phyloP scores from a whole-genome alignment of 495 filamentous ascomycete genomes.

The Trichoderma gamsii region DNA sequence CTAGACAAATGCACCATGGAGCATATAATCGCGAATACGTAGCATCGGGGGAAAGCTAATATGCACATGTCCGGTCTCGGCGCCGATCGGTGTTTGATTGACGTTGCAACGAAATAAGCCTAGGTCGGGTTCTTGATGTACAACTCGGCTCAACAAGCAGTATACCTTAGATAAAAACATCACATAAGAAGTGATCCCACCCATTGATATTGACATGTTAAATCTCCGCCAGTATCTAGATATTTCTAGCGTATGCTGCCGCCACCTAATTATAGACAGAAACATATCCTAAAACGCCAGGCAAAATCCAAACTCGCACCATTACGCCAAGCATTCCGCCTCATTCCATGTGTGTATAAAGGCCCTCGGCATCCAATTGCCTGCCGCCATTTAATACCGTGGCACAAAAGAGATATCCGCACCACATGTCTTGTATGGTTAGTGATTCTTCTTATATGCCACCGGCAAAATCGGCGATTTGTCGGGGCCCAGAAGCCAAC shows the following conservation, averaged over 20 bases:
- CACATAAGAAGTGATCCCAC: too few species aligned
- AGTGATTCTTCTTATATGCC: neutral
- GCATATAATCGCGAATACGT: too few species aligned
- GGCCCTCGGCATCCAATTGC: neutral
- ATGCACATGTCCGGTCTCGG: too few species aligned
- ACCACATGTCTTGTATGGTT: neutral
- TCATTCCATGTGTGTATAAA: neutral
- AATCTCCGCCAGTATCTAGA: neutral
- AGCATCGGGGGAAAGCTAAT: too few species aligned
- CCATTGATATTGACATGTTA: too few species aligned
- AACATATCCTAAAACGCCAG: neutral
- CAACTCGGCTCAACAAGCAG: too few species aligned
- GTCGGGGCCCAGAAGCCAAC: neutral
- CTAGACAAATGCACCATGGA: too few species aligned
- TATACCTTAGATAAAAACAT: too few species aligned
- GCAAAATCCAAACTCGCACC: conserved; percentile 1
- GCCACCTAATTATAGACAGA: neutral
- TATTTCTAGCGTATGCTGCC: neutral
- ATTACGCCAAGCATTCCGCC: neutral
- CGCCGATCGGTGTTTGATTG: too few species aligned
- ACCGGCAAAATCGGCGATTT: neutral
- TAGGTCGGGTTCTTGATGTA: too few species aligned
- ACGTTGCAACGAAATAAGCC: too few species aligned
- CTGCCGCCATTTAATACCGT: neutral
- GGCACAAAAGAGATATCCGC: neutral